A percentile compares a stretch with the other conserved stretches of the same genome.
phyloP scores from a whole-genome alignment of 2,329 filamentous ascomycete genomes.

The Botrytis squamosa region DNA sequence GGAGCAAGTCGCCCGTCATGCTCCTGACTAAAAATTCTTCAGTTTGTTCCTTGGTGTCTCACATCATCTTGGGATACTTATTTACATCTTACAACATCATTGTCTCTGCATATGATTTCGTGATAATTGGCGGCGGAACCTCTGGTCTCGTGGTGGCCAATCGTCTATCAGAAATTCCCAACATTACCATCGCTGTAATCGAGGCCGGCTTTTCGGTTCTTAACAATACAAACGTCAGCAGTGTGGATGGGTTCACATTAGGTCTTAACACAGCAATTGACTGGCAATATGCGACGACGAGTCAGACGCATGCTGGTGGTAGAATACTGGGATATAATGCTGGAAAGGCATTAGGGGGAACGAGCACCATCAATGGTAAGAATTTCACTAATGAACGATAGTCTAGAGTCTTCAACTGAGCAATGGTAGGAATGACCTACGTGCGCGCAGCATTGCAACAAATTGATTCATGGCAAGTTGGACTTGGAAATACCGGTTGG shows the following conservation, averaged over 20 bases:
- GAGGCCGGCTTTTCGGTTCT: constrained; percentile 28
- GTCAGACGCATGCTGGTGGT: constrained; percentile 24
- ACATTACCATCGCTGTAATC: constrained; percentile 29
- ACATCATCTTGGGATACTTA: neutral
- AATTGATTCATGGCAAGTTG: constrained; percentile 47
- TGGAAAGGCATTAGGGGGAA: constrained; percentile 28
- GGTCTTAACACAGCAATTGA: constrained; percentile 26
- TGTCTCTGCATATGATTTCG: constrained; percentile 22
- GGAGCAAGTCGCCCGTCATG: neutral
- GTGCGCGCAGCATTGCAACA: constrained; percentile 28
- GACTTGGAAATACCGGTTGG: constrained; percentile 44
- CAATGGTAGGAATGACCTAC: constrained; percentile 39
- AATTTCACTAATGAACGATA: constrained; percentile 30
- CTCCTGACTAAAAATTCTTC: neutral
- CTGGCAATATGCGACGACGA: constrained; percentile 28
- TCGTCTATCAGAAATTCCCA: constrained; percentile 26
- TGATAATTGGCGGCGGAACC: constrained; percentile 30
- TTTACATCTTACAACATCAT: constrained; percentile 1
- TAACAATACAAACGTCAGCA: constrained; percentile 27
- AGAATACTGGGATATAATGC: constrained; percentile 19
- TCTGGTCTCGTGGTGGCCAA: constrained; percentile 30
- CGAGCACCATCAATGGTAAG: constrained; percentile 35
- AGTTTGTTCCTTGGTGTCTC: neutral
- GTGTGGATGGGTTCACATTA: constrained; percentile 24
- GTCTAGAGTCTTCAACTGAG: constrained; percentile 27